A percentile compares a stretch with the other conserved stretches of the same genome.
Evolutionary conservation across 2,329 filamentous ascomycete genomes (phyloP).

Genomic region (Teratosphaeria gauchensis): DNA sequence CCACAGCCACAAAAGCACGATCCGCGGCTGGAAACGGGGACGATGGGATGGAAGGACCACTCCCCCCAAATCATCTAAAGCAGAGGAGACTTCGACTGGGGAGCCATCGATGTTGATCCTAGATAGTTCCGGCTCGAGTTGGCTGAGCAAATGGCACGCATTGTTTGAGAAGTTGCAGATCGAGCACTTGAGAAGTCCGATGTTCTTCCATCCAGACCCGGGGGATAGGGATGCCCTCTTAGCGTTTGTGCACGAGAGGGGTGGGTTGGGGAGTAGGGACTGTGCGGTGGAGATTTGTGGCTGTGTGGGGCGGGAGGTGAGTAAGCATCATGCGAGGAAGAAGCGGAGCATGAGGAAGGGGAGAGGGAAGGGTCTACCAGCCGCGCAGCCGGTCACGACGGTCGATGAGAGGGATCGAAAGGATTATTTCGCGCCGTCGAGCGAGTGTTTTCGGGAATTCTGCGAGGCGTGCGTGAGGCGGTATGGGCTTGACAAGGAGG

Average conservation of each 20-base stretch:
- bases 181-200: slow-evolving; percentile 62
- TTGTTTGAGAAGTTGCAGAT: slow-evolving; percentile 63
- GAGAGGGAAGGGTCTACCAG: not conserved
- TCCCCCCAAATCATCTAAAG: too few species aligned
- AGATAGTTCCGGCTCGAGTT: slow-evolving; percentile 52
- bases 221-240: slow-evolving; percentile 64
- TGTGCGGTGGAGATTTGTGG: slow-evolving; percentile 56
- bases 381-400: not conserved
- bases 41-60: slow-evolving; percentile 35
- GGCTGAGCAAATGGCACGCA: slow-evolving; percentile 63
- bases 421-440: slow-evolving; percentile 36
- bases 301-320: slow-evolving; percentile 69
- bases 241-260: slow-evolving; percentile 54
- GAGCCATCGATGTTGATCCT: slow-evolving; percentile 50
- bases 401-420: slow-evolving; percentile 39
- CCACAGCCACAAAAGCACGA: slow-evolving; percentile 43
- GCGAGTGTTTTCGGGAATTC: slow-evolving; percentile 32
- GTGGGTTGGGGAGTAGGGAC: slow-evolving; percentile 45
- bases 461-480: slow-evolving; percentile 31
- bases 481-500: slow-evolving; percentile 39
- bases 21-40: slow-evolving; percentile 35
- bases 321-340: slow-evolving; percentile 59
- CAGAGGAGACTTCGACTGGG: too few species aligned
- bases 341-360: slow-evolving; percentile 41
- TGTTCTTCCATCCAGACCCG: slow-evolving; percentile 77